Conservation (phyloP, 768 basidiomycete species). For the Lactarius pseudohatsudake region DNA sequence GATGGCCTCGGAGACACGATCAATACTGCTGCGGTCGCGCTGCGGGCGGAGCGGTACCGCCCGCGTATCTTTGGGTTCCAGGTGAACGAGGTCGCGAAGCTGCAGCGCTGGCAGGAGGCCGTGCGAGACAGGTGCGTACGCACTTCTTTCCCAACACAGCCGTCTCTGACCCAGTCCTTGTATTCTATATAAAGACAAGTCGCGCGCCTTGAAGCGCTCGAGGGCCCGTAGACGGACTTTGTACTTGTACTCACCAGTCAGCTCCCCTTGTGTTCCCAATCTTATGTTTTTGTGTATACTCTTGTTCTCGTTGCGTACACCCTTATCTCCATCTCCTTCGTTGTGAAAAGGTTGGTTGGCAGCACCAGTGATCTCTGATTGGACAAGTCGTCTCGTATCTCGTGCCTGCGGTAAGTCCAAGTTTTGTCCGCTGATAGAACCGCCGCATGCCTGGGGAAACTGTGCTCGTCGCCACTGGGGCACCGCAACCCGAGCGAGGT, state of each 20-base stretch:
- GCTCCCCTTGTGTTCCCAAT: neutral
- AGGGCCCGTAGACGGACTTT: conserved; percentile 7
- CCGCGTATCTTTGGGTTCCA: conserved; percentile 98
- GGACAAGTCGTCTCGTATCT: neutral
- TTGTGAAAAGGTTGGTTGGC: neutral
- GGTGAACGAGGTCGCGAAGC: conserved; percentile 87
- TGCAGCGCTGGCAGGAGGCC: conserved; percentile 96
- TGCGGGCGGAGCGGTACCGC: conserved; percentile 89
- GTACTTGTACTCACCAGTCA: neutral
- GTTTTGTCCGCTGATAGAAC: neutral
- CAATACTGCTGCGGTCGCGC: conserved; percentile 77
- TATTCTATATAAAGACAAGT: conserved; percentile 20
- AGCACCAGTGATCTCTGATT: neutral
- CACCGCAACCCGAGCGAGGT: neutral
- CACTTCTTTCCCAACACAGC: neutral
- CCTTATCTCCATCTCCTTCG: neutral
- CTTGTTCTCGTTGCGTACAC: conserved; percentile 1
- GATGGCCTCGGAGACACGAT: conserved; percentile 61
- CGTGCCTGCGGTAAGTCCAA: neutral
- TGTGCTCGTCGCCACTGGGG: neutral
- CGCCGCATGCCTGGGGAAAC: neutral
- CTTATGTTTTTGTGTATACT: conserved; percentile 7
- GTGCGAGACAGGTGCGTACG: conserved; percentile 73
- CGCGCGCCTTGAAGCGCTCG: conserved; percentile 28
- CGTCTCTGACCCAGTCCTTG: neutral